These are phyloP conservation scores for Geranium rotundifolium DNA, from an alignment of 345 rosid genomes.

Conservation along the genomic window DNA sequence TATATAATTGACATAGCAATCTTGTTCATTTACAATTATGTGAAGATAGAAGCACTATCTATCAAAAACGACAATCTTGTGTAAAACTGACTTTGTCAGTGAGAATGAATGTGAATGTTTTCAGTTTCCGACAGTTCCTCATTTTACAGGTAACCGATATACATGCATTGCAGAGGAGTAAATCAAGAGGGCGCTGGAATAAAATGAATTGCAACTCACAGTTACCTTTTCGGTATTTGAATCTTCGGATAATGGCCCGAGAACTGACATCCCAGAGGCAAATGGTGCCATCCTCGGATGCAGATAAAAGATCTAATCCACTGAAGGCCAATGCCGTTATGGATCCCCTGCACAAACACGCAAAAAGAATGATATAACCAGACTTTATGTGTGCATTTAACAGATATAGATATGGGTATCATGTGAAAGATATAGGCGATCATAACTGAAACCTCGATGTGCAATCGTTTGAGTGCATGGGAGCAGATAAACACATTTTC, in stretches of 20 bases:
- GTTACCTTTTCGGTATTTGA: conserved; percentile 33
- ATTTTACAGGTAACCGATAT: too few species aligned
- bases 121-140: too few species aligned
- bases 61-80: too few species aligned
- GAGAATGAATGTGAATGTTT: too few species aligned
- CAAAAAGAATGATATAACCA: conserved; percentile 3
- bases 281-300: conserved; percentile 37
- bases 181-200: neutral
- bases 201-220: neutral
- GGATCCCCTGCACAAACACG: conserved; percentile 21
- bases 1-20: conserved; percentile 4
- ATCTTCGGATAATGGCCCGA: conserved; percentile 18
- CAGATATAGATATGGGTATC: neutral
- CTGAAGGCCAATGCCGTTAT: conserved; percentile 38
- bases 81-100: too few species aligned
- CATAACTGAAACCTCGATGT: neutral
- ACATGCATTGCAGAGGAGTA: too few species aligned
- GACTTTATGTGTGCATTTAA: neutral
- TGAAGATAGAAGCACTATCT: neutral
- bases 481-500: neutral
- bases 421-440: neutral
- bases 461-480: neutral
- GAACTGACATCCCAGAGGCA: conserved; percentile 36
- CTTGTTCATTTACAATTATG: neutral
- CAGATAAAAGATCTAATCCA: conserved; percentile 28